Percentiles rank a stretch among this genome's conserved stretches.
These are phyloP conservation scores for Botrytis fabae DNA, from an alignment of 2,329 filamentous ascomycete genomes.

Conservation along the genomic window DNA sequence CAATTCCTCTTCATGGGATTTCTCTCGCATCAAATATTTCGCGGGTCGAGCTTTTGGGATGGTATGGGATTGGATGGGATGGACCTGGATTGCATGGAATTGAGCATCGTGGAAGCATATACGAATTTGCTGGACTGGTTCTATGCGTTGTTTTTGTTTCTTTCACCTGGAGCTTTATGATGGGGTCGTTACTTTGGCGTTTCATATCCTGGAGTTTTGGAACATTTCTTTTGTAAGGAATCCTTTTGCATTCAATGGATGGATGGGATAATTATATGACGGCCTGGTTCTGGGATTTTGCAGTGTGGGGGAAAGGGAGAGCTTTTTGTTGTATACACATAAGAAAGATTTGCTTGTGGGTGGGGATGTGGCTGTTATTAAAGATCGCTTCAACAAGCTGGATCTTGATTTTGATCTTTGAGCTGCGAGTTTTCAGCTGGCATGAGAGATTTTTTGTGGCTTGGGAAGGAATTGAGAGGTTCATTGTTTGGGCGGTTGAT, in stretches of 20 bases:
- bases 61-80: constrained; percentile 13
- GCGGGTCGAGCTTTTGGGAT: constrained; percentile 12
- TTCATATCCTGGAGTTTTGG: constrained; percentile 2
- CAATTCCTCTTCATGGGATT: neutral
- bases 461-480: neutral
- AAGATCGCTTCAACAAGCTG: neutral
- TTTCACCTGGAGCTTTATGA: constrained; percentile 1
- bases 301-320: neutral
- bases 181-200: constrained; percentile 1
- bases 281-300: constrained; percentile 3
- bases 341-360: neutral
- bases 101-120: constrained; percentile 5
- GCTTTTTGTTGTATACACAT: neutral
- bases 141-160: constrained; percentile 15
- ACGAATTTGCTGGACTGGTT: constrained; percentile 13
- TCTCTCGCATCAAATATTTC: constrained; percentile 11
- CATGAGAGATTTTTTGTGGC: neutral
- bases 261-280: constrained; percentile 10
- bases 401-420: constrained; percentile 1
- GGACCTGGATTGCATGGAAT: constrained; percentile 1
- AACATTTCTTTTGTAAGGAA: neutral
- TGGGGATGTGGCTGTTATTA: neutral
- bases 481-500: constrained; percentile 10
- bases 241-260: constrained; percentile 11
- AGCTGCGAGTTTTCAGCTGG: neutral